phyloP scores from a whole-genome alignment of 345 rosid species.

The Ceriops zippeliana region DNA sequence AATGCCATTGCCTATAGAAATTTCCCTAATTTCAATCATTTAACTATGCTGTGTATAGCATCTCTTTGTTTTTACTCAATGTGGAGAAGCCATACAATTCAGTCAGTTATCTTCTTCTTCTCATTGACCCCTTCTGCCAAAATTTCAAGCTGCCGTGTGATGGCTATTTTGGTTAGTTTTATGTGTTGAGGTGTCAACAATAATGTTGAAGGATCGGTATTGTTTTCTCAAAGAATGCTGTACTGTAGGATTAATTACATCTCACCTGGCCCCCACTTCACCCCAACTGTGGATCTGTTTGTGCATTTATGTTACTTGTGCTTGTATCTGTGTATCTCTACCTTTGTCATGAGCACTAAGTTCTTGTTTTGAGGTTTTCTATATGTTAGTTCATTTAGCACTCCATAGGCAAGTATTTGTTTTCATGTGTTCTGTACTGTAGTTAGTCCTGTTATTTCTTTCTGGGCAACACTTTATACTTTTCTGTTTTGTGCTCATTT shows the following conservation, averaged over 20 bases:
- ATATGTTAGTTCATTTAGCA: conserved; percentile 1
- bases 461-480: neutral
- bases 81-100: neutral
- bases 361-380: neutral
- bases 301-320: too few relatives aligned
- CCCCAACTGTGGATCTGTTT: too few relatives aligned
- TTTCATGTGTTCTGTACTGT: too few relatives aligned
- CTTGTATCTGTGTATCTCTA: too few relatives aligned
- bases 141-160: neutral
- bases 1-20: neutral
- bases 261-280: too few relatives aligned
- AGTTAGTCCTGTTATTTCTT: too few relatives aligned
- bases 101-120: neutral
- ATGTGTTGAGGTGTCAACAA: neutral
- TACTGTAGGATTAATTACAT: too few relatives aligned
- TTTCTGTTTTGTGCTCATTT: conserved; percentile 16
- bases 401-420: neutral
- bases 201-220: too few relatives aligned
- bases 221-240: too few relatives aligned
- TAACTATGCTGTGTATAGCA: neutral
- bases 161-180: neutral
- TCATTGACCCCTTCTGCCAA: conserved; percentile 1
- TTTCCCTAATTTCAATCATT: conserved; percentile 1
- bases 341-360: neutral
- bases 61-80: neutral